Percentiles rank a stretch among this genome's conserved stretches.
phyloP scores from a whole-genome alignment of 2,329 filamentous ascomycete species.

The Trichoderma hamatum region DNA sequence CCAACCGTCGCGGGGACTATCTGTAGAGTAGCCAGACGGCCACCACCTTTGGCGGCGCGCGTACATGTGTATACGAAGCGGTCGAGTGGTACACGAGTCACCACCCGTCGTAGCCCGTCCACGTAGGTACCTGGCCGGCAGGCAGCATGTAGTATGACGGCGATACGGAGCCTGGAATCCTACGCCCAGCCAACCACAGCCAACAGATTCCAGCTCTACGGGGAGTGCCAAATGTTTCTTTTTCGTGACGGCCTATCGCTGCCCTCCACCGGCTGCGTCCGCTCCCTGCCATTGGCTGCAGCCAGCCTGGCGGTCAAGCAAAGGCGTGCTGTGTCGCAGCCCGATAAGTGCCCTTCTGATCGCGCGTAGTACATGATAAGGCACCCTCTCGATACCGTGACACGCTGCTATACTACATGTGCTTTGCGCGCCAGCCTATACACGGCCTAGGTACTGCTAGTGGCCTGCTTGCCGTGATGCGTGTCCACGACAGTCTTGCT shows the following conservation, averaged over 20 bases:
- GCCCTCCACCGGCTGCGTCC: conserved; percentile 19
- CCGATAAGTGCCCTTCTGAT: conserved; percentile 5
- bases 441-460: neutral
- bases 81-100: neutral
- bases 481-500: conserved; percentile 3
- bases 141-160: neutral
- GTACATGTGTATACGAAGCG: neutral
- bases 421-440: neutral
- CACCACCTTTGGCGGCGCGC: neutral
- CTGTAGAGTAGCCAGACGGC: neutral
- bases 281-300: conserved; percentile 12
- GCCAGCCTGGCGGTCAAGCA: conserved; percentile 21
- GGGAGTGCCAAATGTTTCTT: neutral
- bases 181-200: neutral
- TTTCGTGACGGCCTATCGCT: conserved; percentile 6
- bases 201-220: neutral
- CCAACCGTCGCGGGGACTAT: neutral
- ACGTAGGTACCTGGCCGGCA: neutral
- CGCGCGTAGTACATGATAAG: conserved; percentile 9
- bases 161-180: neutral
- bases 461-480: conserved; percentile 1
- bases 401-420: neutral
- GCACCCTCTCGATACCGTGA: neutral
- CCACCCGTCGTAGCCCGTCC: neutral
- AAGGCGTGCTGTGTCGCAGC: conserved; percentile 18